phyloP scores from a whole-genome alignment of 2,329 filamentous ascomycete species.

The Hypocrella siamensis region DNA sequence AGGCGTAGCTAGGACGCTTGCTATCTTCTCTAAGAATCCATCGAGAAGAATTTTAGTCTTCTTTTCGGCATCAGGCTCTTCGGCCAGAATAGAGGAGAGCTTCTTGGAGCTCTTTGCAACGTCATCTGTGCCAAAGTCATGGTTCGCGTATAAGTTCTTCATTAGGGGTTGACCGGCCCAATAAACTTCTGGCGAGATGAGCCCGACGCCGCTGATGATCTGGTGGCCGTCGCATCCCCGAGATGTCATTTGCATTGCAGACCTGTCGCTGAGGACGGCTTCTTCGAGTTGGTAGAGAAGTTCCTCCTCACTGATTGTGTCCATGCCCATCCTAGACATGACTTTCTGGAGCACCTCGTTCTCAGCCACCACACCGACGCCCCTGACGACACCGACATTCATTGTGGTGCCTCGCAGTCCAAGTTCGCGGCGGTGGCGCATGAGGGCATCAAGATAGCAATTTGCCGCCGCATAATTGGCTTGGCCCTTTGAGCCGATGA shows the following conservation, averaged over 20 bases:
- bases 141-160: neutral
- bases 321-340: neutral
- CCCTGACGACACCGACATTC: slow-evolving; percentile 18
- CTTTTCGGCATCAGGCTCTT: neutral
- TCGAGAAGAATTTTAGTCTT: neutral
- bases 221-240: neutral
- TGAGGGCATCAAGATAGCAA: slow-evolving; percentile 17
- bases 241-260: neutral
- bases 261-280: neutral
- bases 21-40: neutral
- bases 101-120: neutral
- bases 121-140: neutral
- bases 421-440: slow-evolving; percentile 11
- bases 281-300: neutral
- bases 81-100: neutral
- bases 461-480: slow-evolving; percentile 21
- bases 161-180: neutral
- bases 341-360: neutral
- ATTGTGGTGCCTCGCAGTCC: slow-evolving; percentile 17
- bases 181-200: neutral
- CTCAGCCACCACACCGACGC: slow-evolving; percentile 7
- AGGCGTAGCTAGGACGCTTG: slow-evolving; percentile 4
- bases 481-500: slow-evolving; percentile 13
- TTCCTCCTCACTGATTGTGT: neutral
- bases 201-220: neutral